These are phyloP conservation scores for Globisporangium spiculum DNA, from an alignment of 352 stramenopile species.

Conservation along the genomic window DNA sequence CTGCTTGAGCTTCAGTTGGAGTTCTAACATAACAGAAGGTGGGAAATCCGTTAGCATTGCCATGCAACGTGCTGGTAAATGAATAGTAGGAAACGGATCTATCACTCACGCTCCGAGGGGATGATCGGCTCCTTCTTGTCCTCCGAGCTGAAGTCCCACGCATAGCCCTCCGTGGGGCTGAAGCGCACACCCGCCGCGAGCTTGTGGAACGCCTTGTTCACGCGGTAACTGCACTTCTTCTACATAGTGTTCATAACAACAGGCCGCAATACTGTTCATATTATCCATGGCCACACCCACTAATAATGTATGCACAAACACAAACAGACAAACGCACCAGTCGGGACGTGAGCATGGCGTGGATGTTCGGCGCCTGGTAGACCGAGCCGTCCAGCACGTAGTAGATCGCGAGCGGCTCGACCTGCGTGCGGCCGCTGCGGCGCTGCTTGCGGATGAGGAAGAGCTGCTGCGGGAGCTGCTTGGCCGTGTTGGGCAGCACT, in stretches of 20 bases:
- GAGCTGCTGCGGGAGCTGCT: slow-evolving; percentile 85
- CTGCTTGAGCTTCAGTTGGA: slow-evolving; percentile 85
- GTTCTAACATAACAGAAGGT: slow-evolving; percentile 30
- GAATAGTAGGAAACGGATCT: background rate
- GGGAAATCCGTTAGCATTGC: background rate
- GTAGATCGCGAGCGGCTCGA: slow-evolving; percentile 82
- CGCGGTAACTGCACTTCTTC: slow-evolving; percentile 86
- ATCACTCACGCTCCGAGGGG: slow-evolving; percentile 68
- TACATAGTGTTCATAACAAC: slow-evolving; percentile 18
- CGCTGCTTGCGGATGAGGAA: slow-evolving; percentile 88
- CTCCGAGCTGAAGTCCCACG: slow-evolving; percentile 85
- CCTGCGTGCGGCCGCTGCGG: slow-evolving; percentile 66
- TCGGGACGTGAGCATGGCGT: slow-evolving; percentile 84
- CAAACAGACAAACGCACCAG: slow-evolving; percentile 40
- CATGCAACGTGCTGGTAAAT: background rate
- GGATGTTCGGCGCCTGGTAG: slow-evolving; percentile 87
- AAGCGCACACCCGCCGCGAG: slow-evolving; percentile 78
- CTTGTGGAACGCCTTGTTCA: slow-evolving; percentile 82
- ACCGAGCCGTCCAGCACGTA: slow-evolving; percentile 87
- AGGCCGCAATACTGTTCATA: background rate
- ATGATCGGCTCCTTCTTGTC: slow-evolving; percentile 86
- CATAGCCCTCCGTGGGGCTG: slow-evolving; percentile 81
- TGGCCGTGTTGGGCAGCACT: slow-evolving; percentile 74
- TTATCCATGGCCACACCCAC: background rate
- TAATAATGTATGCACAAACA: background rate